These are phyloP conservation scores for Solanum clarkiae DNA, from an alignment of 257 asterid genomes.

Conservation along the genomic window DNA sequence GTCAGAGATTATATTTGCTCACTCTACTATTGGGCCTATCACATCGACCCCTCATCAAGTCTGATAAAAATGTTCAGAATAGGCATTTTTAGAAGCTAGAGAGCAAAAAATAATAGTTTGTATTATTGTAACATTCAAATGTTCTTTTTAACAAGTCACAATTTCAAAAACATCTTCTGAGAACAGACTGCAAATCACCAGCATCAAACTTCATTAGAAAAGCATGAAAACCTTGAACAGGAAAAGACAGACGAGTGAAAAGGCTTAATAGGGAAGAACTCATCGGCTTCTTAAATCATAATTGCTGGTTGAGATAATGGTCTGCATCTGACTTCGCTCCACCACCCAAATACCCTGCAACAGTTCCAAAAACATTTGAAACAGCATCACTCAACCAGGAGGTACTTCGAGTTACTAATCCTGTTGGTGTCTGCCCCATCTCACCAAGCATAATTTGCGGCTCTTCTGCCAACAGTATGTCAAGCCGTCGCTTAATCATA, in stretches of 20 bases:
- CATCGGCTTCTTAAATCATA: conserved; percentile 15
- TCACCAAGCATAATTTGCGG: conserved; percentile 19
- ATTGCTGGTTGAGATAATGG: conserved; percentile 54
- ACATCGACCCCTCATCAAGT: neutral
- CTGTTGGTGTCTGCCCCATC: conserved; percentile 17
- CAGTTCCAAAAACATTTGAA: conserved; percentile 36
- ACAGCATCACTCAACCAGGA: conserved; percentile 54
- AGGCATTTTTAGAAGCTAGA: neutral
- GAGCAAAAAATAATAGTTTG: neutral
- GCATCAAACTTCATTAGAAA: neutral
- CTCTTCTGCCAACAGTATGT: conserved; percentile 44
- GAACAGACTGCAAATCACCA: neutral
- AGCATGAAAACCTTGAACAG: neutral
- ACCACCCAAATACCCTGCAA: conserved; percentile 50
- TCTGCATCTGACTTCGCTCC: conserved; percentile 28
- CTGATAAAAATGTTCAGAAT: neutral
- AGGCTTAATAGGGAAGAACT: neutral
- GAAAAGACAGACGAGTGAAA: neutral
- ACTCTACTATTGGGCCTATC: neutral
- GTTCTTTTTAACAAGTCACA: neutral
- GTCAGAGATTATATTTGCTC: neutral
- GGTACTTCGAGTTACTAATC: conserved; percentile 53
- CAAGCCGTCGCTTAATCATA: conserved; percentile 52
- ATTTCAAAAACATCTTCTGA: neutral
- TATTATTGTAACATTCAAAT: neutral